Conservation (phyloP, 1,284 basidiomycete genomes). For the Kwoniella shivajii region DNA sequence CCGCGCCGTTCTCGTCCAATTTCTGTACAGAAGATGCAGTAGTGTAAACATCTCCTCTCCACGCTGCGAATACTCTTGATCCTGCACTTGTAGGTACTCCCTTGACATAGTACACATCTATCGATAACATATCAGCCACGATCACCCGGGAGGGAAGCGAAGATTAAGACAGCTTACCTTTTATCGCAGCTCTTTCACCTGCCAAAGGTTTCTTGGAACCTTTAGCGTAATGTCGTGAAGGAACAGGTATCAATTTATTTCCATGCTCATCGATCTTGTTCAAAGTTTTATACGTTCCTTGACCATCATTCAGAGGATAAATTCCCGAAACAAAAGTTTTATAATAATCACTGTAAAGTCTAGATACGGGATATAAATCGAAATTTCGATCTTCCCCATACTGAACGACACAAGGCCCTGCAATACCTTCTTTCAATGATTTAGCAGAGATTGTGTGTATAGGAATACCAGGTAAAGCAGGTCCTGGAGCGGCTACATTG, state of each 20-base stretch:
- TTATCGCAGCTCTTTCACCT: constrained; percentile 29
- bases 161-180: constrained; percentile 21
- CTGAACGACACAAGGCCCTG: constrained; percentile 17
- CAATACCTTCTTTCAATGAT: neutral
- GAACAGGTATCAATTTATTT: constrained; percentile 24
- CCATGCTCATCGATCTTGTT: constrained; percentile 16
- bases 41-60: constrained; percentile 16
- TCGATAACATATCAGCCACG: neutral
- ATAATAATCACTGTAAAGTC: constrained; percentile 21
- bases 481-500: neutral
- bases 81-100: constrained; percentile 33
- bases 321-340: constrained; percentile 22
- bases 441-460: neutral
- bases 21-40: constrained; percentile 52
- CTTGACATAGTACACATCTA: constrained; percentile 35
- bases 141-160: neutral
- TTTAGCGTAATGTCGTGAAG: constrained; percentile 26
- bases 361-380: constrained; percentile 20
- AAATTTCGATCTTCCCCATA: neutral
- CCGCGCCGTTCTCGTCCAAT: constrained; percentile 57
- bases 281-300: constrained; percentile 7
- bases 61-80: constrained; percentile 21
- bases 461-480: neutral
- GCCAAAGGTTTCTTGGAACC: constrained; percentile 5
- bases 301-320: constrained; percentile 10